Evolutionary conservation across 129 eudicot genomes (phyloP).

Genomic region (Flaveria brownii): DNA sequence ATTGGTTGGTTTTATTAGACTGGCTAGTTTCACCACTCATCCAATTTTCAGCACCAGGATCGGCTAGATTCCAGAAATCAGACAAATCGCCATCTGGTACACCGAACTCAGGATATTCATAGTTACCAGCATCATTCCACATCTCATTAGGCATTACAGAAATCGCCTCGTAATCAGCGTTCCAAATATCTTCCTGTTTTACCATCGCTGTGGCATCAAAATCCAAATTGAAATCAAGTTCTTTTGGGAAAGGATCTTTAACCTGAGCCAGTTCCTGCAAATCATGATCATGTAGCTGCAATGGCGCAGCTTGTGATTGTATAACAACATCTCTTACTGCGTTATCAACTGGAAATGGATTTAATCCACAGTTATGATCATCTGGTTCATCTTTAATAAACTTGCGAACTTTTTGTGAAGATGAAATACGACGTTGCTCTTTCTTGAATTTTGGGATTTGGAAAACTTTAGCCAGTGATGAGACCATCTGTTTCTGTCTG

Average conservation of each 20-base stretch:
- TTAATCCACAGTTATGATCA: slow-evolving; percentile 16
- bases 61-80: slow-evolving; percentile 62
- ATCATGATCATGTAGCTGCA: slow-evolving; percentile 21
- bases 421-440: slow-evolving; percentile 40
- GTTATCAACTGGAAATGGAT: slow-evolving; percentile 35
- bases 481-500: slow-evolving; percentile 78
- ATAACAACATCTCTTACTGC: slow-evolving; percentile 24
- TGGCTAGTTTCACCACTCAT: slow-evolving; percentile 42
- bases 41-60: slow-evolving; percentile 52
- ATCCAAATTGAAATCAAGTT: slow-evolving; percentile 29
- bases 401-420: slow-evolving; percentile 49
- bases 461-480: slow-evolving; percentile 70
- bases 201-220: slow-evolving; percentile 31
- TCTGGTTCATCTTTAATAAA: slow-evolving; percentile 54
- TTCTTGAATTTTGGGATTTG: slow-evolving; percentile 56
- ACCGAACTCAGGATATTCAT: slow-evolving; percentile 51
- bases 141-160: slow-evolving; percentile 48
- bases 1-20: slow-evolving; percentile 37
- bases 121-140: slow-evolving; percentile 56
- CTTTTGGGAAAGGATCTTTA: slow-evolving; percentile 32
- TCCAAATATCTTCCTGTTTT: slow-evolving; percentile 69
- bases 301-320: slow-evolving; percentile 25
- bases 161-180: slow-evolving; percentile 45
- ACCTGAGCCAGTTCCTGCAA: slow-evolving; percentile 22
- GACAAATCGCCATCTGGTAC: slow-evolving; percentile 43